A percentile compares a stretch with the other conserved stretches of the same genome.
Evolutionary conservation across 495 filamentous ascomycete species (phyloP).

Genomic region (Aspergillus indologenus): DNA sequence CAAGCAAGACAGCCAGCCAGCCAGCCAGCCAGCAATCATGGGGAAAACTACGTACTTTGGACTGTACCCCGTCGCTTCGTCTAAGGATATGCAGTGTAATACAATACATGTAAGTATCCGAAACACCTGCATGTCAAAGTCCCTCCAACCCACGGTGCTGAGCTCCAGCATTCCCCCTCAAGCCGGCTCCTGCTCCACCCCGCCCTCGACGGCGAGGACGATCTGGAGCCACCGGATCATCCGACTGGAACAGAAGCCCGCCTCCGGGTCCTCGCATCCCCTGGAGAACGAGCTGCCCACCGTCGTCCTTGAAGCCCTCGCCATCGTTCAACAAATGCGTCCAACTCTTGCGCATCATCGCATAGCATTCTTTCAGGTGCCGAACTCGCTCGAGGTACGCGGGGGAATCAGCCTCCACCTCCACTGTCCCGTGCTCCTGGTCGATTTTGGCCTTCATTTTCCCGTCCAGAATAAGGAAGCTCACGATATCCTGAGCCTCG

Average conservation of each 20-base stretch:
- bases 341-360: conserved; percentile 59
- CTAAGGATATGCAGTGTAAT: not conserved
- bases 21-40: too few species aligned
- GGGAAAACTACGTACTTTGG: not conserved
- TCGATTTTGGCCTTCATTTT: conserved; percentile 86
- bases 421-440: conserved; percentile 77
- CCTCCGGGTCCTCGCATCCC: conserved; percentile 26
- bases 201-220: conserved; percentile 14
- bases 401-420: conserved; percentile 66
- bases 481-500: conserved; percentile 90
- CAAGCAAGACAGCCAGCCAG: too few species aligned
- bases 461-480: conserved; percentile 87
- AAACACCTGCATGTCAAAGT: not conserved
- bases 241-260: conserved; percentile 15
- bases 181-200: conserved; percentile 1
- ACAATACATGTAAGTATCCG: not conserved
- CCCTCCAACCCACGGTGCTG: not conserved
- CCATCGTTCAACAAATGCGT: conserved; percentile 70
- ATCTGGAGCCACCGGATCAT: not conserved
- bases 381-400: conserved; percentile 70
- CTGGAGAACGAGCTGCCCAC: conserved; percentile 21
- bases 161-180: conserved; percentile 25
- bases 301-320: conserved; percentile 63
- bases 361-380: conserved; percentile 67
- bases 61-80: not conserved